These are phyloP conservation scores for Adansonia grandidieri DNA, from an alignment of 441 rosid species.

Conservation along the genomic window DNA sequence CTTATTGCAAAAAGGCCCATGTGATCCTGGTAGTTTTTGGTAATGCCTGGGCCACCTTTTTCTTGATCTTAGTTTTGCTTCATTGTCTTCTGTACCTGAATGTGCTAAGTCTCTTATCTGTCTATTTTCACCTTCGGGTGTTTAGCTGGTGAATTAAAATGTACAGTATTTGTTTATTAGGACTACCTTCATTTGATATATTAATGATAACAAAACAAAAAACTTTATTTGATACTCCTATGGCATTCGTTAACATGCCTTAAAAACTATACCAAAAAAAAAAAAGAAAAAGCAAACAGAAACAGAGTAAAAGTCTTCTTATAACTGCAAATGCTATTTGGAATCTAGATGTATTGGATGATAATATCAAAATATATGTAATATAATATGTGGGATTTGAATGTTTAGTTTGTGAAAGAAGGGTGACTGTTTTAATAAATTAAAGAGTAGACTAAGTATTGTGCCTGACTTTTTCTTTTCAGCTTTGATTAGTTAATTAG, in stretches of 20 bases:
- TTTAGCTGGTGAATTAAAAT: slow-evolving; percentile 8
- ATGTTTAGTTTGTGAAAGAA: neutral
- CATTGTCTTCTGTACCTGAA: neutral
- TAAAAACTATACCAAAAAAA: neutral
- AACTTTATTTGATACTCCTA: neutral
- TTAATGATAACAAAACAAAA: neutral
- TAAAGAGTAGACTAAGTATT: neutral
- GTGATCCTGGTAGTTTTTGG: neutral
- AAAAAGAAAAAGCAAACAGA: neutral
- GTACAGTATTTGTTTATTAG: neutral
- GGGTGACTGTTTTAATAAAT: neutral
- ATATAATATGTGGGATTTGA: neutral
- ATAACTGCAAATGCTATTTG: neutral
- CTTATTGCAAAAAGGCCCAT: neutral
- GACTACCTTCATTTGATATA: neutral
- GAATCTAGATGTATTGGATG: neutral
- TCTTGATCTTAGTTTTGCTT: neutral
- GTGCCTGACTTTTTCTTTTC: neutral
- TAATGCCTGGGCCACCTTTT: neutral
- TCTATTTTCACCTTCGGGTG: neutral
- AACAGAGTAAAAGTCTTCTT: neutral
- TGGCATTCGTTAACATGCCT: neutral
- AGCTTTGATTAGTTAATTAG: neutral
- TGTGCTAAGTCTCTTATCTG: neutral
- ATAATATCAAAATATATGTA: neutral